Evolutionary conservation across 2,329 filamentous ascomycete genomes (phyloP).

Genomic region (Colletotrichum sp.): DNA sequence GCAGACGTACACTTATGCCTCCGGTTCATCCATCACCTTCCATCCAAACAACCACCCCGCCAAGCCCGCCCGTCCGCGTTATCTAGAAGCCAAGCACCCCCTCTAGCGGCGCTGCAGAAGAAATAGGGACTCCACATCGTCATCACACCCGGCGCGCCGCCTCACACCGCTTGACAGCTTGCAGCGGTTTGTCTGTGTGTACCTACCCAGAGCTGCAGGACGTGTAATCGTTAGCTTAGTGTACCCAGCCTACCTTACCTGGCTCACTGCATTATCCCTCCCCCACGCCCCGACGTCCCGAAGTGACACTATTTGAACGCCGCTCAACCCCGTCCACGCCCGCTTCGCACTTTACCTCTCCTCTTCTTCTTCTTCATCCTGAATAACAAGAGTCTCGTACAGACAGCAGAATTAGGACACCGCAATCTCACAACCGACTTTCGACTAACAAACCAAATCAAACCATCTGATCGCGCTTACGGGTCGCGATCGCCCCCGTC

Average conservation of each 20-base stretch:
- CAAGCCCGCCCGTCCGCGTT: neutral
- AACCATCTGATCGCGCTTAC: slow-evolving; percentile 56
- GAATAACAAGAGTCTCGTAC: neutral
- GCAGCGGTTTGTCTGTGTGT: neutral
- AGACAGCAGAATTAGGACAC: neutral
- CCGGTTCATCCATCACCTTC: neutral
- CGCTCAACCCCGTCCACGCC: neutral
- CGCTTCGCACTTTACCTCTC: neutral
- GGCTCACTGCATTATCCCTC: neutral
- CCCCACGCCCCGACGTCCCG: neutral
- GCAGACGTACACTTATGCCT: neutral
- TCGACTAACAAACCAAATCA: neutral
- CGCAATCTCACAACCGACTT: neutral
- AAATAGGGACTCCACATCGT: neutral
- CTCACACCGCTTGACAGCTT: neutral
- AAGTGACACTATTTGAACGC: slow-evolving; percentile 6
- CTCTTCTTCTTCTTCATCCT: neutral
- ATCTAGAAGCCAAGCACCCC: neutral
- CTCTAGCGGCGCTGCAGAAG: neutral
- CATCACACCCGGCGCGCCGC: neutral
- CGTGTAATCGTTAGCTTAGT: neutral
- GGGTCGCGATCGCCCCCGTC: slow-evolving; percentile 65
- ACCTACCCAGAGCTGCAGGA: neutral
- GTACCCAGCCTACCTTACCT: neutral
- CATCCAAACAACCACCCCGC: neutral